Percentiles rank a stretch among this genome's conserved stretches.
phyloP scores from a whole-genome alignment of 1,139 yeast species.

The Sugiyamaella sp. region DNA sequence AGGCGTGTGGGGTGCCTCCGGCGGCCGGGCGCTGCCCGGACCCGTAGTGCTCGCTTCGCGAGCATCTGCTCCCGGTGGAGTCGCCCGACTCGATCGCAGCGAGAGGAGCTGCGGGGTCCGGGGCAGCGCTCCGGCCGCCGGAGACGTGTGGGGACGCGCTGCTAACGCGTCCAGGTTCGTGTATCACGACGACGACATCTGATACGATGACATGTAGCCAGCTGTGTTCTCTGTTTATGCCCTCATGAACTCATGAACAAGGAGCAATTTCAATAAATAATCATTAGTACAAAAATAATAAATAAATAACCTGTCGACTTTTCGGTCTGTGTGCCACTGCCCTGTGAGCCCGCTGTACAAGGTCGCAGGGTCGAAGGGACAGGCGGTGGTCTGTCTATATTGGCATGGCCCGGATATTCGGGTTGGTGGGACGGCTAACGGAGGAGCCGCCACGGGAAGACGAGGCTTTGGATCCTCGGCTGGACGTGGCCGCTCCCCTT shows the following conservation, averaged over 20 bases:
- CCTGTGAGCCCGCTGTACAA: too few relatives aligned
- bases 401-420: conserved; percentile 14
- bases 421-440: not conserved
- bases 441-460: not conserved
- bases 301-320: not conserved
- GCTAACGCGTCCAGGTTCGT: conserved; percentile 39
- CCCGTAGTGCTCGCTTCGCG: too few relatives aligned
- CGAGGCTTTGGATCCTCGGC: not conserved
- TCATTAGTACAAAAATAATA: not conserved
- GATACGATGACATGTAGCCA: not conserved
- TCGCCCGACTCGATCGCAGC: not conserved
- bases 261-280: not conserved
- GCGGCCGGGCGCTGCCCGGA: too few relatives aligned
- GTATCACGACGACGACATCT: conserved; percentile 53
- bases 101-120: not conserved
- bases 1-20: too few relatives aligned
- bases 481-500: not conserved
- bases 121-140: conserved; percentile 2
- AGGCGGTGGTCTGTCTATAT: not conserved
- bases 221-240: not conserved
- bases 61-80: too few relatives aligned
- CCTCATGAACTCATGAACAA: not conserved
- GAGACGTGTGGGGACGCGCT: not conserved
- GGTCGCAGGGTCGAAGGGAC: not conserved
- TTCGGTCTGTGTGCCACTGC: not conserved